Evolutionary conservation across 2,329 filamentous ascomycete species (phyloP).

Genomic region (Eutypa lata): DNA sequence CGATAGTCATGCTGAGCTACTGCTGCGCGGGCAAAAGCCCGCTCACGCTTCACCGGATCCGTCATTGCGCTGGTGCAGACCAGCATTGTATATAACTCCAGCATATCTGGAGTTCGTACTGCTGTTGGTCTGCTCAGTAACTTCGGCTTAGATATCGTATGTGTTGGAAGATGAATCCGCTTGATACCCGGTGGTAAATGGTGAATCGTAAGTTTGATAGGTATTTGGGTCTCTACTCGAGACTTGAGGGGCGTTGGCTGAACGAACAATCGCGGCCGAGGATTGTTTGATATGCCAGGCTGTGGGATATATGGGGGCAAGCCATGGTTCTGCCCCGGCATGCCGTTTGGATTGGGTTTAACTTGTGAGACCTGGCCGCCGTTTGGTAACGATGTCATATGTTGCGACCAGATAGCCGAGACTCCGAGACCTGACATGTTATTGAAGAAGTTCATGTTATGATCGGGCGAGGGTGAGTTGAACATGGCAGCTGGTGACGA

Average conservation of each 20-base stretch:
- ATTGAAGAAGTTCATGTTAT: slow-evolving; percentile 36
- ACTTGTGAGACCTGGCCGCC: slow-evolving; percentile 4
- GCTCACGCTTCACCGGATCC: slow-evolving; percentile 61
- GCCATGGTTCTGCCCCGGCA: slow-evolving; percentile 11
- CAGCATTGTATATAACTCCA: slow-evolving; percentile 76
- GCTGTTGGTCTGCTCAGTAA: slow-evolving; percentile 72
- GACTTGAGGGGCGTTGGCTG: slow-evolving; percentile 75
- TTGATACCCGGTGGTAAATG: slow-evolving; percentile 73
- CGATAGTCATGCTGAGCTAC: slow-evolving; percentile 36
- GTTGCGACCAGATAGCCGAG: slow-evolving; percentile 34
- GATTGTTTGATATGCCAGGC: slow-evolving; percentile 6
- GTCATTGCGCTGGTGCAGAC: slow-evolving; percentile 93
- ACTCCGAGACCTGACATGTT: slow-evolving; percentile 20
- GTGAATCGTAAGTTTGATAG: slow-evolving; percentile 75
- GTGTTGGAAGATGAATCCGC: slow-evolving; percentile 79
- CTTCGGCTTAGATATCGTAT: slow-evolving; percentile 94
- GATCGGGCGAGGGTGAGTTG: slow-evolving; percentile 44
- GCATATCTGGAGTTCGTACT: slow-evolving; percentile 65
- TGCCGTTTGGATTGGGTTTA: slow-evolving; percentile 12
- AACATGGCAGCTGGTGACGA: slow-evolving; percentile 49
- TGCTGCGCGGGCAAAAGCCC: slow-evolving; percentile 61
- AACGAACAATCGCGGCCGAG: slow-evolving; percentile 50
- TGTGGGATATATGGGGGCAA: slow-evolving; percentile 14
- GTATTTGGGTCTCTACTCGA: slow-evolving; percentile 94
- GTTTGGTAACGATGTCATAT: slow-evolving; percentile 8